Conservation (phyloP, 176 grass and related monocot species). For the Rhynchospora tenuis region DNA sequence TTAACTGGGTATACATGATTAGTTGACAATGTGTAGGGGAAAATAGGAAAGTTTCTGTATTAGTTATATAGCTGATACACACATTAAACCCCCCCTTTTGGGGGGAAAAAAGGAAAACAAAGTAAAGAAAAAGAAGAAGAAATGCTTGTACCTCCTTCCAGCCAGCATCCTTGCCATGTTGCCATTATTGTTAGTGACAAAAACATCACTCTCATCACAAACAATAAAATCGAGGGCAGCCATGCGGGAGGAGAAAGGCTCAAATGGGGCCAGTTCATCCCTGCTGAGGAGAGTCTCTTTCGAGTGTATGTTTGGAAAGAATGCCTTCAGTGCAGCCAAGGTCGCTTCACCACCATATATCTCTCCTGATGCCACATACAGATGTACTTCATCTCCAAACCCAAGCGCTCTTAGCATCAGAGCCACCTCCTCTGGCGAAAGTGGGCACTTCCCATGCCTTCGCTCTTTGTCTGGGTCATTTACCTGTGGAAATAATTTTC, state of each 20-base stretch:
- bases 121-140: background rate
- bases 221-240: conserved; percentile 93
- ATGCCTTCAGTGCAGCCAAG: conserved; percentile 69
- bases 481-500: conserved; percentile 34
- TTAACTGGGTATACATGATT: background rate
- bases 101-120: background rate
- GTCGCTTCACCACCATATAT: conserved; percentile 79
- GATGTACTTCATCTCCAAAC: conserved; percentile 65
- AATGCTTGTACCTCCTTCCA: conserved; percentile 59
- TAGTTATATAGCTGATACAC: background rate
- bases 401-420: conserved; percentile 86
- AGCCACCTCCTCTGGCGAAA: conserved; percentile 83
- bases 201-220: conserved; percentile 70
- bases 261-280: conserved; percentile 65
- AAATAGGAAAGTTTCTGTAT: background rate
- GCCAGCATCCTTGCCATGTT: conserved; percentile 98
- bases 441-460: conserved; percentile 78
- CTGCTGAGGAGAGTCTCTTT: conserved; percentile 79
- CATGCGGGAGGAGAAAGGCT: conserved; percentile 85
- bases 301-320: conserved; percentile 86
- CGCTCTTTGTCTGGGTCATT: conserved; percentile 77
- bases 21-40: too few species aligned
- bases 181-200: conserved; percentile 95
- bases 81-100: background rate
- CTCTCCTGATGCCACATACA: conserved; percentile 91